A percentile compares a stretch with the other conserved stretches of the same genome.
Evolutionary conservation across 352 stramenopile species (phyloP).

Genomic region (Pythium apleroticum): DNA sequence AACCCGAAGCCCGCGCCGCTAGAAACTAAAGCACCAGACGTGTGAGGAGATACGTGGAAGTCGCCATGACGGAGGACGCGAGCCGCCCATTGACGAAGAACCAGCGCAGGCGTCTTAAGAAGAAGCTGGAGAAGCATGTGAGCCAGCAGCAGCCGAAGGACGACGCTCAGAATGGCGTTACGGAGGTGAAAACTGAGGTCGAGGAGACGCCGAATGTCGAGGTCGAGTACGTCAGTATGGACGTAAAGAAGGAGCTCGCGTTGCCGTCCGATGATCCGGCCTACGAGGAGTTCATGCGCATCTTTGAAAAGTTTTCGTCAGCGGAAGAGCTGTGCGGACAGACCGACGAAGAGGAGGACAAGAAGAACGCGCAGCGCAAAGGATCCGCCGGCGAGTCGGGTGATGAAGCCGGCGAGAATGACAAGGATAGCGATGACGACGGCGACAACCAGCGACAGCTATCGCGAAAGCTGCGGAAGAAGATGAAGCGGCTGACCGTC

Average conservation of each 20-base stretch:
- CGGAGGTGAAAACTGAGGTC: background rate
- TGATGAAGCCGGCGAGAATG: conserved; percentile 17
- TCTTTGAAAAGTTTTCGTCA: conserved; percentile 85
- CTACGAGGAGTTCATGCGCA: conserved; percentile 86
- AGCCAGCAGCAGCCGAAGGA: conserved; percentile 14
- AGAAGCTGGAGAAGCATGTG: conserved; percentile 75
- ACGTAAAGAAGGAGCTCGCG: conserved; percentile 64
- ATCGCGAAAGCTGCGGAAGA: conserved; percentile 93
- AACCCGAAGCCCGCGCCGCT: background rate
- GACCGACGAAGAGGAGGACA: conserved; percentile 40
- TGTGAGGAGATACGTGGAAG: background rate
- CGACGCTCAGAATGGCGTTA: conserved; percentile 4
- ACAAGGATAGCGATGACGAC: conserved; percentile 31
- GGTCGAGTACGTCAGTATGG: conserved; percentile 84
- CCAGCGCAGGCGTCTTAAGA: conserved; percentile 76
- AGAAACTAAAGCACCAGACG: conserved; percentile 1
- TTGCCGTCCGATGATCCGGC: conserved; percentile 60
- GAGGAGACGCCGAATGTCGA: conserved; percentile 42
- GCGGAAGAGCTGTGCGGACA: conserved; percentile 78
- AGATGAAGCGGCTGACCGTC: conserved; percentile 92
- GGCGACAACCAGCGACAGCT: conserved; percentile 53
- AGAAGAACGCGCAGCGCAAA: conserved; percentile 13
- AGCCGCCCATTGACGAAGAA: conserved; percentile 75
- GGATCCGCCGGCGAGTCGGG: conserved; percentile 10
- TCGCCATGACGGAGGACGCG: conserved; percentile 28